phyloP scores from a whole-genome alignment of 768 basidiomycete genomes.

The Mycena floridula region DNA sequence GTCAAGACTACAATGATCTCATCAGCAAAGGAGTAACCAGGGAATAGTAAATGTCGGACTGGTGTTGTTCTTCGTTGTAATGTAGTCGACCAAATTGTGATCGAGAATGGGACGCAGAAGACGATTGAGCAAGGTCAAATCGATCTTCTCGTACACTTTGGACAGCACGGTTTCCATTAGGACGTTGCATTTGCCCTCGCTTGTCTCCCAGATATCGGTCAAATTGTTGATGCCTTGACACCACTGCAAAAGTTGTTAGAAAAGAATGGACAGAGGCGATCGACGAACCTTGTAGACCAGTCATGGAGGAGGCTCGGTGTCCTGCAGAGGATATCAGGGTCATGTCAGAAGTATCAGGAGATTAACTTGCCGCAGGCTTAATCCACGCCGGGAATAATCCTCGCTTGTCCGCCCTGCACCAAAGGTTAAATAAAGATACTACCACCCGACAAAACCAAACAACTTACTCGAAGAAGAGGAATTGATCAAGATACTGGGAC shows the following conservation, averaged over 20 bases:
- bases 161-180: slow-evolving; percentile 98
- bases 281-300: slow-evolving; percentile 78
- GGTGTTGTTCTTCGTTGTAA: slow-evolving; percentile 98
- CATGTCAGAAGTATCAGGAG: neutral
- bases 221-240: slow-evolving; percentile 99
- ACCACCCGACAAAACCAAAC: neutral
- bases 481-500: slow-evolving; percentile 86
- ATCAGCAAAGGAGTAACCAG: no score
- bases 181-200: slow-evolving; percentile 96
- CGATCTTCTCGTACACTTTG: slow-evolving; percentile 99
- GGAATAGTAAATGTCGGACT: no score
- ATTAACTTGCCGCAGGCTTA: slow-evolving; percentile 69
- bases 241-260: slow-evolving; percentile 44
- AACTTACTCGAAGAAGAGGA: slow-evolving; percentile 88
- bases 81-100: slow-evolving; percentile 98
- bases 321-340: slow-evolving; percentile 27
- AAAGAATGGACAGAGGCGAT: neutral
- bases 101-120: slow-evolving; percentile 94
- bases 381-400: slow-evolving; percentile 99
- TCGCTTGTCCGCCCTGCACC: slow-evolving; percentile 90
- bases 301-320: slow-evolving; percentile 93
- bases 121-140: slow-evolving; percentile 92
- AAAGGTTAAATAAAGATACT: no score
- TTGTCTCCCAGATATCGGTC: slow-evolving; percentile 97
- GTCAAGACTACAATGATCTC: no score